phyloP scores from a whole-genome alignment of 768 basidiomycete genomes.

The Mycena rosella region DNA sequence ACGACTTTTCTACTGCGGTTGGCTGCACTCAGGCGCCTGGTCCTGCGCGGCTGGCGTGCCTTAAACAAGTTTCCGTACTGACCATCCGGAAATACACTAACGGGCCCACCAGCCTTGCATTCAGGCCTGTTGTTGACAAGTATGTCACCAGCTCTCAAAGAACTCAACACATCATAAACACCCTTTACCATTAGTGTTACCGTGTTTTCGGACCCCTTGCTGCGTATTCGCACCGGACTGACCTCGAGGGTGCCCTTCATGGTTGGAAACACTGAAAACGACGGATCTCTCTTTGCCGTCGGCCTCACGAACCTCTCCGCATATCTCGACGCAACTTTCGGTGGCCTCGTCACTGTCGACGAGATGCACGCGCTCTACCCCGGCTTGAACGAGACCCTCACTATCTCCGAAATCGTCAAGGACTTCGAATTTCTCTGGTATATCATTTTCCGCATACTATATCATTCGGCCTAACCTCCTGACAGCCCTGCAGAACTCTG shows the following conservation, averaged over 20 bases:
- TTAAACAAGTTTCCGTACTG: constrained; percentile 37
- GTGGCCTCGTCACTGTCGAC: constrained; percentile 16
- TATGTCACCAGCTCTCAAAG: constrained; percentile 2
- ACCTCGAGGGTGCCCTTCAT: constrained; percentile 38
- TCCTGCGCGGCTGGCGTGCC: constrained; percentile 37
- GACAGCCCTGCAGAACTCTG: constrained; percentile 1
- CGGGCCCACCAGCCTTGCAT: constrained; percentile 22
- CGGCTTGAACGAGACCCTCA: constrained; percentile 33
- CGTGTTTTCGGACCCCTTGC: constrained; percentile 30
- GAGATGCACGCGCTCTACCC: constrained; percentile 37
- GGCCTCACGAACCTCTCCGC: constrained; percentile 31
- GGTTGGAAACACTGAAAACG: constrained; percentile 38
- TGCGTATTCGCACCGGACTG: constrained; percentile 32
- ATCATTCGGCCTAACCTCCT: background rate
- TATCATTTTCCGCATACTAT: too few species aligned
- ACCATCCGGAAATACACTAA: constrained; percentile 36
- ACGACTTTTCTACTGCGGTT: constrained; percentile 27
- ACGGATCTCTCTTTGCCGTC: constrained; percentile 36
- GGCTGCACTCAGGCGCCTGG: constrained; percentile 39
- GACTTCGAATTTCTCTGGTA: constrained; percentile 35
- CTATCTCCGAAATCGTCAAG: constrained; percentile 33
- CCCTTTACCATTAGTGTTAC: constrained; percentile 14
- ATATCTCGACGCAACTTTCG: constrained; percentile 21
- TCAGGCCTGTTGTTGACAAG: constrained; percentile 29
- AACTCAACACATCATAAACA: background rate